phyloP scores from a whole-genome alignment of 192 early-diverging fungal genomes.

The Nowakowskiella sp. region DNA sequence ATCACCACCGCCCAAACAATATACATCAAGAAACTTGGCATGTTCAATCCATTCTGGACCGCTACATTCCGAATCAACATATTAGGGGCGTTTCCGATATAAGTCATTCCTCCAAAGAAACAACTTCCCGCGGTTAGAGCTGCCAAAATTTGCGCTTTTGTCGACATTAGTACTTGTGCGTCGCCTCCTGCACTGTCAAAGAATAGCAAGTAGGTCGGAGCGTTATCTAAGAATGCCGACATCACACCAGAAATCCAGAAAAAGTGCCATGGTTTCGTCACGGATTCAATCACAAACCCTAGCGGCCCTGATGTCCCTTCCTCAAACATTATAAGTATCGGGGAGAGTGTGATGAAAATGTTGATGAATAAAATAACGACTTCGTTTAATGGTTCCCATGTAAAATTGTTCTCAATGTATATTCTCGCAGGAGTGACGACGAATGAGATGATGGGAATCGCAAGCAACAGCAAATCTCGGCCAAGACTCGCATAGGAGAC shows the following conservation, averaged over 20 bases:
- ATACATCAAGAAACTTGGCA: not conserved
- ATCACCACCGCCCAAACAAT: not conserved
- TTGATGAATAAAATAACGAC: not conserved
- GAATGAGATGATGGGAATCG: not conserved
- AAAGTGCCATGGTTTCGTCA: not conserved
- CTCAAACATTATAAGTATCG: not conserved
- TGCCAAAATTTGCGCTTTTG: not conserved
- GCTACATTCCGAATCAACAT: not conserved
- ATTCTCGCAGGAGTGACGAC: not conserved
- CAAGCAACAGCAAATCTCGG: not conserved
- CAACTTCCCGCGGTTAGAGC: not conserved
- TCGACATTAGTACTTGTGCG: not conserved
- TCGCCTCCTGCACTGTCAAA: not conserved
- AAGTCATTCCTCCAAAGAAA: not conserved
- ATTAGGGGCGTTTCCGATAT: not conserved
- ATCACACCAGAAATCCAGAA: not conserved
- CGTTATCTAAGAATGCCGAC: not conserved
- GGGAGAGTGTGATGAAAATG: not conserved
- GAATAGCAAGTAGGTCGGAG: not conserved
- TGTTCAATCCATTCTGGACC: not conserved
- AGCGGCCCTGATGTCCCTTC: not conserved
- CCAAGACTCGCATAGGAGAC: not conserved
- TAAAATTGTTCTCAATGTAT: not conserved
- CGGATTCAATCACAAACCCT: not conserved
- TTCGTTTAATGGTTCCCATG: not conserved